phyloP scores from a whole-genome alignment of 352 stramenopile genomes.

The Globisporangium camurandrum region DNA sequence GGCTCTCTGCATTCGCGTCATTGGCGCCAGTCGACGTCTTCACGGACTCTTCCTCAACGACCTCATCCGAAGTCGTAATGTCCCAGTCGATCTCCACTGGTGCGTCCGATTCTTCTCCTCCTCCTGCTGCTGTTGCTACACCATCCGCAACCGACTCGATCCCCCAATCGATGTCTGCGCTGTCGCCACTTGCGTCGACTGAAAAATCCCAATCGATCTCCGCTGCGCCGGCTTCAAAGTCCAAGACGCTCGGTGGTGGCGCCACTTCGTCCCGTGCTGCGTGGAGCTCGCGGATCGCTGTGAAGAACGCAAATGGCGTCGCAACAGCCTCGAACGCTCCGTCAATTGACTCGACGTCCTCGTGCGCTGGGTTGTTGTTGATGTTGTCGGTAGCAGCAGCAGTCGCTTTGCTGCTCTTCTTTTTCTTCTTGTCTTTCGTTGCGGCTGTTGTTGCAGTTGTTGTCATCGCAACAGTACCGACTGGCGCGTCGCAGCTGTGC shows the following conservation, averaged over 20 bases:
- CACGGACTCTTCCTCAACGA: conserved; percentile 20
- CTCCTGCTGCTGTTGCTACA: conserved; percentile 8
- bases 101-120: conserved; percentile 16
- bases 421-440: conserved; percentile 42
- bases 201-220: conserved; percentile 77
- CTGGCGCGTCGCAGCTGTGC: conserved; percentile 38
- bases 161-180: conserved; percentile 53
- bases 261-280: conserved; percentile 29
- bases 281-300: conserved; percentile 41
- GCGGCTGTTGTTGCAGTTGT: conserved; percentile 7
- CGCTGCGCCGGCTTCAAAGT: conserved; percentile 47
- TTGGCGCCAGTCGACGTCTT: conserved; percentile 8
- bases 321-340: conserved; percentile 31
- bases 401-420: conserved; percentile 13
- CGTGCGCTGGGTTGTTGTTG: no score
- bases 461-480: conserved; percentile 14
- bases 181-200: conserved; percentile 27
- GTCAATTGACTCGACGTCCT: conserved; percentile 7
- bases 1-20: conserved; percentile 3
- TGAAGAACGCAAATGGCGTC: conserved; percentile 42
- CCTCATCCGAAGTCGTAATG: conserved; percentile 43
- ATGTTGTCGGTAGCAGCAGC: conserved; percentile 8
- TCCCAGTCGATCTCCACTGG: conserved; percentile 73
- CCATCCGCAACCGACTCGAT: conserved; percentile 35
- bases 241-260: conserved; percentile 12